These are phyloP conservation scores for Retiboletus flavoniger DNA, from an alignment of 1,284 basidiomycete species.

Conservation along the genomic window DNA sequence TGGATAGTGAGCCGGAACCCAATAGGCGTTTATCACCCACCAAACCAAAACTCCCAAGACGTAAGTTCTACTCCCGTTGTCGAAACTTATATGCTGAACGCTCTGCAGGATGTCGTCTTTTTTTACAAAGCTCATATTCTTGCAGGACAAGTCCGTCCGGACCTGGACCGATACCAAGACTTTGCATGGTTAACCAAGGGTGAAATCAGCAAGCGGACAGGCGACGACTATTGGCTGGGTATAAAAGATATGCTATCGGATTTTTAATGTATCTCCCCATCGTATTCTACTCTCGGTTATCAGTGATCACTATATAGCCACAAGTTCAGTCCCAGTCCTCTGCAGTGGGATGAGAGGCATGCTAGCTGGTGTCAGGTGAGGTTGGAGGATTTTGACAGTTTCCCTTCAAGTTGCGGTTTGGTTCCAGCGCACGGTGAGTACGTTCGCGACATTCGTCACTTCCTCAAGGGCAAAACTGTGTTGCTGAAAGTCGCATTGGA, in stretches of 20 bases:
- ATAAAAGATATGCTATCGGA: conserved; percentile 81
- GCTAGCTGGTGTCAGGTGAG: not conserved
- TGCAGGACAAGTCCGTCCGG: conserved; percentile 67
- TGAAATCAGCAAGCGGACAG: conserved; percentile 70
- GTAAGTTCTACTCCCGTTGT: conserved; percentile 20
- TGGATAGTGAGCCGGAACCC: conserved; percentile 80
- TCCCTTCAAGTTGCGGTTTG: too few species aligned
- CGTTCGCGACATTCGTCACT: too few species aligned
- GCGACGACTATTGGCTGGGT: conserved; percentile 69
- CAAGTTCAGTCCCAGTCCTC: not conserved
- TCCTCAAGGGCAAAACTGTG: too few species aligned
- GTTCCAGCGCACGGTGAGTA: too few species aligned
- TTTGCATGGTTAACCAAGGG: conserved; percentile 92
- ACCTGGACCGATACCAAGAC: conserved; percentile 56
- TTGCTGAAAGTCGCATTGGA: too few species aligned
- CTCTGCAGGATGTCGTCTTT: conserved; percentile 53
- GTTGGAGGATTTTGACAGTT: not conserved
- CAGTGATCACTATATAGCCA: not conserved
- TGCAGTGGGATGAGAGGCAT: not conserved
- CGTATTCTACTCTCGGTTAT: not conserved
- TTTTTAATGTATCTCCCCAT: conserved; percentile 25
- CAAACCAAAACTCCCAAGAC: conserved; percentile 35
- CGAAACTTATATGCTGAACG: not conserved
- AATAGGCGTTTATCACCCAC: conserved; percentile 63
- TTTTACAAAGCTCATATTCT: conserved; percentile 85